Conservation (phyloP, 2,329 filamentous ascomycete species). For the Sphaerostilbella broomeana region DNA sequence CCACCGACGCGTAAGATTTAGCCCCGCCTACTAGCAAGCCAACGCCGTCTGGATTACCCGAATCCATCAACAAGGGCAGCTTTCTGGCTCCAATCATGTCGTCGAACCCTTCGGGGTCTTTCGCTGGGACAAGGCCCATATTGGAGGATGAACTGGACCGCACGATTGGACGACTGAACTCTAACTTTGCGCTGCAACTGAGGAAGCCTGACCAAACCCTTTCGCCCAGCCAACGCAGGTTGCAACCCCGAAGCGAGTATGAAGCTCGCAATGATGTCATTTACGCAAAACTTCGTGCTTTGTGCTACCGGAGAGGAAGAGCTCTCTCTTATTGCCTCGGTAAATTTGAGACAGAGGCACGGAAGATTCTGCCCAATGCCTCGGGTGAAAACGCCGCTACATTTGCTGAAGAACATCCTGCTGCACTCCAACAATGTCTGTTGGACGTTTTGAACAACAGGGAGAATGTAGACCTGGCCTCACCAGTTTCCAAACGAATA, state of each 20-base stretch:
- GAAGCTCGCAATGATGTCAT: constrained; percentile 20
- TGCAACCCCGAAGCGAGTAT: constrained; percentile 17
- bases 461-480: no score
- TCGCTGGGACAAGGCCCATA: neutral
- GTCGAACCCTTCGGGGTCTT: constrained; percentile 1
- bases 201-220: constrained; percentile 18
- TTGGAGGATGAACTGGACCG: constrained; percentile 16
- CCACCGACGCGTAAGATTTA: no score
- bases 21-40: no score
- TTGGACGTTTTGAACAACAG: constrained; percentile 17
- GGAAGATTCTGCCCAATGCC: constrained; percentile 1
- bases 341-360: constrained; percentile 16
- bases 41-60: neutral
- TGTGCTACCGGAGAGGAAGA: constrained; percentile 18
- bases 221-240: constrained; percentile 21
- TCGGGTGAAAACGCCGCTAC: neutral
- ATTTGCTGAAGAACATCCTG: constrained; percentile 13
- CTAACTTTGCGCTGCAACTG: constrained; percentile 22
- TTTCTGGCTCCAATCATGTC: constrained; percentile 4
- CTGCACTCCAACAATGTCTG: constrained; percentile 21
- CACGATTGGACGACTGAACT: constrained; percentile 22
- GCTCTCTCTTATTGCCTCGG: constrained; percentile 18
- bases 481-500: no score
- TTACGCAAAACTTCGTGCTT: constrained; percentile 16
- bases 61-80: neutral